Conservation (phyloP, 768 basidiomycete genomes). For the Termitomyces sp. region DNA sequence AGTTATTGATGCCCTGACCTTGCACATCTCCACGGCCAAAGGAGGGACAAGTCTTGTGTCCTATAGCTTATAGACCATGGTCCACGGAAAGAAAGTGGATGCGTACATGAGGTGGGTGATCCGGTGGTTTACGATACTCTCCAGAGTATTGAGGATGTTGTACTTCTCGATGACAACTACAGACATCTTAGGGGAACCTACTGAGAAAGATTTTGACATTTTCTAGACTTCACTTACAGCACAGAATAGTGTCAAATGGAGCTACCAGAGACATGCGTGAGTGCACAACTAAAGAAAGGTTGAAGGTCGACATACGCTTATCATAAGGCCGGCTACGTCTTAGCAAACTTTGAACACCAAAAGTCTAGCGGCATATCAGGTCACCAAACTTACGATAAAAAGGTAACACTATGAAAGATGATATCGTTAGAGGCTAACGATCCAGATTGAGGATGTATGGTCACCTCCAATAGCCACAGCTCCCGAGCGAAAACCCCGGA, state of each 20-base stretch:
- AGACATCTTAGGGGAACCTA: slow-evolving; percentile 36
- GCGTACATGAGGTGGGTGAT: slow-evolving; percentile 40
- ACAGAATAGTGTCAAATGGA: slow-evolving; percentile 53
- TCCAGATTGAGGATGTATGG: slow-evolving; percentile 4
- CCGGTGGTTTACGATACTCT: slow-evolving; percentile 40
- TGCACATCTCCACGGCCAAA: slow-evolving; percentile 46
- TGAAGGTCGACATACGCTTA: slow-evolving; percentile 35
- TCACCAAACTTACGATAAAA: slow-evolving; percentile 43
- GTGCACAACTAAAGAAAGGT: slow-evolving; percentile 9
- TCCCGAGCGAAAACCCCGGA: slow-evolving; percentile 40
- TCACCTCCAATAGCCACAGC: slow-evolving; percentile 42
- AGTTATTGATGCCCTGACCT: slow-evolving; percentile 27
- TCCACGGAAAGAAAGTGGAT: neutral
- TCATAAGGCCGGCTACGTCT: slow-evolving; percentile 46
- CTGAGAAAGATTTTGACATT: neutral
- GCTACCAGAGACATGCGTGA: slow-evolving; percentile 26
- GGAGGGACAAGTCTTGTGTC: slow-evolving; percentile 41
- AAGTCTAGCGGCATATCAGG: slow-evolving; percentile 27
- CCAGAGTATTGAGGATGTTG: slow-evolving; percentile 39
- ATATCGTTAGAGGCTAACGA: slow-evolving; percentile 10
- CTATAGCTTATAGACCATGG: neutral
- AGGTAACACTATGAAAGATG: slow-evolving; percentile 24
- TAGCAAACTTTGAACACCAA: slow-evolving; percentile 1
- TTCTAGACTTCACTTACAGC: slow-evolving; percentile 33
- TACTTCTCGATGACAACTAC: slow-evolving; percentile 46